phyloP scores from a whole-genome alignment of 164 flowering plant species.

The Aristolochia fimbriata region DNA sequence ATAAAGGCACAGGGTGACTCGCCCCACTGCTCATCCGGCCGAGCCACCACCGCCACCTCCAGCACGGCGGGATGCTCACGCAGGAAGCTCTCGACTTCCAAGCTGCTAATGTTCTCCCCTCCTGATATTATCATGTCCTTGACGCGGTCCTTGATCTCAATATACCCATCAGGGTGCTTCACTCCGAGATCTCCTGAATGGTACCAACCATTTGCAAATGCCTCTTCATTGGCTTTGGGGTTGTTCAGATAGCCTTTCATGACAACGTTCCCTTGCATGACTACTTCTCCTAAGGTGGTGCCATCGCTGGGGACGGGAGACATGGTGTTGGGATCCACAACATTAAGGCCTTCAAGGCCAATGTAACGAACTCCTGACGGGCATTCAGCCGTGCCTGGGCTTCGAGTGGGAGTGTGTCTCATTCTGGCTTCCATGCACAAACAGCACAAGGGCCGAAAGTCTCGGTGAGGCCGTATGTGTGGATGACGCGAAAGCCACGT shows the following conservation, averaged over 20 bases:
- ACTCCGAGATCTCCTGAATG: slow-evolving; percentile 90
- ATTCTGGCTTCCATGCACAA: slow-evolving; percentile 95
- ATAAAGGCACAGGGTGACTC: slow-evolving; percentile 96
- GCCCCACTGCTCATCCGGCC: slow-evolving; percentile 86
- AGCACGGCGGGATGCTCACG: slow-evolving; percentile 63
- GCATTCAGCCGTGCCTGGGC: slow-evolving; percentile 67
- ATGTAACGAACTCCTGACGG: slow-evolving; percentile 75
- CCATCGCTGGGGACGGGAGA: slow-evolving; percentile 82
- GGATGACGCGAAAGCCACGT: slow-evolving; percentile 71
- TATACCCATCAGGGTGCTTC: slow-evolving; percentile 81
- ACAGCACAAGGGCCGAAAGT: slow-evolving; percentile 85
- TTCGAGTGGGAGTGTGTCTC: slow-evolving; percentile 65
- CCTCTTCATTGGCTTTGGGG: slow-evolving; percentile 76
- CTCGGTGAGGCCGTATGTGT: slow-evolving; percentile 93
- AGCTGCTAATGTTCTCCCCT: slow-evolving; percentile 90
- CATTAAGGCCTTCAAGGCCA: slow-evolving; percentile 69
- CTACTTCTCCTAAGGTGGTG: slow-evolving; percentile 73
- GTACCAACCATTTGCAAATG: slow-evolving; percentile 78
- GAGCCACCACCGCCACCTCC: slow-evolving; percentile 81
- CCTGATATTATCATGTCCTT: slow-evolving; percentile 96
- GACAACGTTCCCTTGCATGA: slow-evolving; percentile 72
- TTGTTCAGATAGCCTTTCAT: slow-evolving; percentile 97
- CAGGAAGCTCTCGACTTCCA: slow-evolving; percentile 71
- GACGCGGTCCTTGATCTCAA: slow-evolving; percentile 82
- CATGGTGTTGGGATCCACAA: slow-evolving; percentile 42